Evolutionary conservation across 1,284 basidiomycete genomes (phyloP), one percentile per base, ranked within the genome.

Genomic region (Leccinum insolens): DNA sequence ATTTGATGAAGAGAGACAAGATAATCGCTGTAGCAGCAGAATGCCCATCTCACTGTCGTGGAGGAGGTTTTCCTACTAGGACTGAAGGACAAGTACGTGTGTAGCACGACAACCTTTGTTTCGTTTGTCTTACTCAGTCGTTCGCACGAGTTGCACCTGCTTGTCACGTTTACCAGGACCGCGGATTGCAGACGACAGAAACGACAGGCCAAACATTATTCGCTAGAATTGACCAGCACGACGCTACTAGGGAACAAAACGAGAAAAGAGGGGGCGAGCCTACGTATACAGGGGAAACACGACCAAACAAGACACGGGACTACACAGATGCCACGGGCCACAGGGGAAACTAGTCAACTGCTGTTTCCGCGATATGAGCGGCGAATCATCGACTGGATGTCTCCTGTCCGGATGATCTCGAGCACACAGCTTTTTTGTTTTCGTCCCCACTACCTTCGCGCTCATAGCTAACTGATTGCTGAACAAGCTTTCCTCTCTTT

Each of bases 401-500:
- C 58, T 60, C 49, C 58, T 37, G 41, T 55, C 55, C 52, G 64
- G 68, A 73, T 63, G 61, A 15, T 20, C 63, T 67, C 28, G 64
- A 61, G 44, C 15, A 22, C 55, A 57, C 7, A 62, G 14, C 61
- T 60, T 62, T 61, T 59, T 31, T 5, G 8, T 59, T 28, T 20
- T 39, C 59, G 37, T 49, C 22, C 25, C 7, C 7, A n/a, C 58
- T 64, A 12, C 14, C 63, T 64, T 20, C 49, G 39, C 70, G 92
- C 58, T 46, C 25, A 31, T 66, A 20, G 37, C 70, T 78, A 62
- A 77, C 70, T 77, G 62, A 77, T 34, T 11, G 12, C 69, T 28
- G 5, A n/a, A 65, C 73, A 95, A 92, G 95, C 95, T 57, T 96
- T 96, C 78, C 88, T 97, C n/a, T 96, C 95, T 1, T 97, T 98